phyloP scores from a whole-genome alignment of 2,329 filamentous ascomycete species.

The Claviceps sp. region DNA sequence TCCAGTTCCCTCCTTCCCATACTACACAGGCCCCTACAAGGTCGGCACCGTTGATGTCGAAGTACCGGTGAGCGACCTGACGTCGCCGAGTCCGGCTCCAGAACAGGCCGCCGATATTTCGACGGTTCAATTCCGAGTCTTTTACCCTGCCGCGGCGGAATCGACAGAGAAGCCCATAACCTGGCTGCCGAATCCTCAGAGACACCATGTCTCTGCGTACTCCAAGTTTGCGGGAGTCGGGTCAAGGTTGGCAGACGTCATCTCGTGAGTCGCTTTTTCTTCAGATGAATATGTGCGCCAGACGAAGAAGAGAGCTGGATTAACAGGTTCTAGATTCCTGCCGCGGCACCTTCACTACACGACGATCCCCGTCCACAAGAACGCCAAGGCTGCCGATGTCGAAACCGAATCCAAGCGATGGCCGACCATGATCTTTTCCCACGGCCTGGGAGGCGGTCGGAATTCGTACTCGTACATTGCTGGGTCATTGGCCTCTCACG shows the following conservation, averaged over 20 bases:
- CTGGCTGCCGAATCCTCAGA: slow-evolving; percentile 69
- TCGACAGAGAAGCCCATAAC: slow-evolving; percentile 46
- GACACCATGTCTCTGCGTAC: slow-evolving; percentile 61
- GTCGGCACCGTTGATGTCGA: slow-evolving; percentile 74
- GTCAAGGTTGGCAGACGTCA: slow-evolving; percentile 39
- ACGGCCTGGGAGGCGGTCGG: slow-evolving; percentile 67
- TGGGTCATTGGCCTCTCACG: slow-evolving; percentile 67
- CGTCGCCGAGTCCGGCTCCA: slow-evolving; percentile 39
- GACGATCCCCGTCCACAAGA: slow-evolving; percentile 57
- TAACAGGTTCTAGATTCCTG: slow-evolving; percentile 35
- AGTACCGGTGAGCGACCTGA: slow-evolving; percentile 51
- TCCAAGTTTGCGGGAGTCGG: slow-evolving; percentile 61
- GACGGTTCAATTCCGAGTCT: slow-evolving; percentile 70
- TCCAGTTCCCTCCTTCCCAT: slow-evolving; percentile 58
- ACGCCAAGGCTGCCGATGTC: slow-evolving; percentile 51
- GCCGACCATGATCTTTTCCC: slow-evolving; percentile 77
- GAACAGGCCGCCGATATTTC: slow-evolving; percentile 43
- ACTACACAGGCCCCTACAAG: slow-evolving; percentile 63
- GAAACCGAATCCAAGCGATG: slow-evolving; percentile 41
- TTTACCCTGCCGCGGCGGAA: slow-evolving; percentile 54
- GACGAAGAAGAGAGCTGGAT: neutral
- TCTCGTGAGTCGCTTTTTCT: slow-evolving; percentile 36
- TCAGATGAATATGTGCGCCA: neutral
- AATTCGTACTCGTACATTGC: slow-evolving; percentile 79
- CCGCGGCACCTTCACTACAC: slow-evolving; percentile 62